Evolutionary conservation across 768 basidiomycete genomes (phyloP).

Genomic region (Fomitopsis serialis): DNA sequence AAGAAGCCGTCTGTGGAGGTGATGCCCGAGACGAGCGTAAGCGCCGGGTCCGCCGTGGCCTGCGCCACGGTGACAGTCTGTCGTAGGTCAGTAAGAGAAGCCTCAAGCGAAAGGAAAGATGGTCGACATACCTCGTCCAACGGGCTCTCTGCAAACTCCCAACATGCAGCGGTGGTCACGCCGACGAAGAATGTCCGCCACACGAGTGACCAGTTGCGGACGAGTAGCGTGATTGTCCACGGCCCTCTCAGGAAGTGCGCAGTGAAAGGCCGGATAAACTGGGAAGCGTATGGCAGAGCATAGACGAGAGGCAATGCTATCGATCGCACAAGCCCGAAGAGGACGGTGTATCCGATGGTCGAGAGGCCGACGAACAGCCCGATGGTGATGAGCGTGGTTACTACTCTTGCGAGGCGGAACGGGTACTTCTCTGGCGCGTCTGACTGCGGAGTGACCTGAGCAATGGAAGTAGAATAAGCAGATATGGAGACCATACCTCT

Average conservation of each 20-base stretch:
- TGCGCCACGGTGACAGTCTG: constrained; percentile 45
- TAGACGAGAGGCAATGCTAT: constrained; percentile 47
- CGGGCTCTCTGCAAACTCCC: constrained; percentile 59
- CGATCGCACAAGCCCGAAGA: constrained; percentile 45
- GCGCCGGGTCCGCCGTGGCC: constrained; percentile 44
- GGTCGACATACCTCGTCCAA: constrained; percentile 54
- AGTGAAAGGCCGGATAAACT: constrained; percentile 52
- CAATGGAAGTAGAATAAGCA: too few species aligned
- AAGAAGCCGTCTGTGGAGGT: constrained; percentile 46
- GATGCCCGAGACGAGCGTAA: constrained; percentile 59
- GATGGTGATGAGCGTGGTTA: constrained; percentile 30
- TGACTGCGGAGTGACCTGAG: not conserved
- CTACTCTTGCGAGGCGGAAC: constrained; percentile 13
- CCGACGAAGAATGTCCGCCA: constrained; percentile 45
- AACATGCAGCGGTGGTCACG: constrained; percentile 44
- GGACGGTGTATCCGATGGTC: constrained; percentile 31
- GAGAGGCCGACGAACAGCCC: constrained; percentile 36
- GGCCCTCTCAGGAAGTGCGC: constrained; percentile 57
- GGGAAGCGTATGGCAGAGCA: constrained; percentile 46
- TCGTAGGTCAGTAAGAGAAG: not conserved
- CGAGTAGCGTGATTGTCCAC: constrained; percentile 48
- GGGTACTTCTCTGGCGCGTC: not conserved
- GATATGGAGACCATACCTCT: not conserved
- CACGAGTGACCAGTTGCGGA: constrained; percentile 40
- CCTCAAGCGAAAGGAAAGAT: not conserved